Evolutionary conservation across 2,329 filamentous ascomycete species (phyloP).

Genomic region (Aspergillus sp.): DNA sequence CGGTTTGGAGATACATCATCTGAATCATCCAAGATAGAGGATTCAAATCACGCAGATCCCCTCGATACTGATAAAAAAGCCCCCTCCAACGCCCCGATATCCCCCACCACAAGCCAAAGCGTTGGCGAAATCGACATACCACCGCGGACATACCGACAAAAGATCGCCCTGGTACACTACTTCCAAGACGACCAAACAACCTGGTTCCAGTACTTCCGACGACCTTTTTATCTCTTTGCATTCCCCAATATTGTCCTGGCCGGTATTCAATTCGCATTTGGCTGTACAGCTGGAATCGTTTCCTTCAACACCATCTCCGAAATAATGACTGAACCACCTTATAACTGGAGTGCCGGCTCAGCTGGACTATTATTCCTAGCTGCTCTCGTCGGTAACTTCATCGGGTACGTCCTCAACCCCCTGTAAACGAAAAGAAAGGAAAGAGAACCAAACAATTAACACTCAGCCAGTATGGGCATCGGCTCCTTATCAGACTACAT

Average conservation of each 20-base stretch:
- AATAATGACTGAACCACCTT: constrained; percentile 33
- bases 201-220: constrained; percentile 35
- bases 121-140: constrained; percentile 13
- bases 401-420: constrained; percentile 15
- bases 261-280: constrained; percentile 38
- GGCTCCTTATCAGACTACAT: constrained; percentile 28
- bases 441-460: too few relatives aligned
- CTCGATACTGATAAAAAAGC: constrained; percentile 3
- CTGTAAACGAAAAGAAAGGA: too few relatives aligned
- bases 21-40: neutral
- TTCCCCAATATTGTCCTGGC: constrained; percentile 37
- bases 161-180: constrained; percentile 19
- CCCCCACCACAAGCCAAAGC: constrained; percentile 11
- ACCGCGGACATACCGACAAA: constrained; percentile 16
- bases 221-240: constrained; percentile 35
- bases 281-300: constrained; percentile 36
- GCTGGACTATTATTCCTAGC: constrained; percentile 29
- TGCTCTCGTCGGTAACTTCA: constrained; percentile 27
- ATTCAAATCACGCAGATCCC: neutral
- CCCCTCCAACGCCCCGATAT: constrained; percentile 6
- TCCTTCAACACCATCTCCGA: constrained; percentile 35
- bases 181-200: constrained; percentile 32
- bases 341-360: constrained; percentile 30
- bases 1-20: constrained; percentile 13
- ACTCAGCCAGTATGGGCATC: constrained; percentile 37